Conservation (phyloP, 73 alveolate species). For the Paraurostyla sp. region DNA sequence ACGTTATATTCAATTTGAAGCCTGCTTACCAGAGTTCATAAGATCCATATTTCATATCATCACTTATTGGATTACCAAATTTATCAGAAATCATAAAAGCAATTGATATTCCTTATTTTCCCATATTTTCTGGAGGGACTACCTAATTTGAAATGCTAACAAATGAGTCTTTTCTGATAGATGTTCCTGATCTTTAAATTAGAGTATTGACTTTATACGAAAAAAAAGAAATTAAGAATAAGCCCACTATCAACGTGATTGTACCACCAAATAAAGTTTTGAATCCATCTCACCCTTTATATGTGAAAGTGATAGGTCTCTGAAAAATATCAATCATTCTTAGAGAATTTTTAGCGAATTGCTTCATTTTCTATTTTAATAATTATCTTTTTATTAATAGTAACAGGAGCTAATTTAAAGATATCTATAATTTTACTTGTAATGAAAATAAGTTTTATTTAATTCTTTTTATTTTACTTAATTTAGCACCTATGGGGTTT, state of each 20-base stretch:
- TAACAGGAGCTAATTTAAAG: no score
- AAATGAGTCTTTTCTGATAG: background rate
- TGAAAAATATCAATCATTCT: background rate
- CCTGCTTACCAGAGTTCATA: background rate
- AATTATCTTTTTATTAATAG: no score
- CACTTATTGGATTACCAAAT: background rate
- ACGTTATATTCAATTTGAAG: background rate
- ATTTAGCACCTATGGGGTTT: no score
- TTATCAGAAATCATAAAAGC: slow-evolving; percentile 4
- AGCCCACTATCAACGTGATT: background rate
- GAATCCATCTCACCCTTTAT: background rate
- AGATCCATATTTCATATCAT: background rate
- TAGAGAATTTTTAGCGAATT: background rate
- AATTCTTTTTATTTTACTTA: no score
- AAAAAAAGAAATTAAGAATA: background rate
- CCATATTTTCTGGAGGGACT: background rate
- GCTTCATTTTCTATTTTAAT: background rate
- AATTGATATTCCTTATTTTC: background rate
- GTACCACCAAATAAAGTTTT: background rate
- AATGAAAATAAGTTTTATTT: no score
- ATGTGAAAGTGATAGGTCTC: background rate
- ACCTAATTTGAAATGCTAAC: background rate
- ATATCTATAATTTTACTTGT: no score
- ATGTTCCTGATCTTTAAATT: background rate
- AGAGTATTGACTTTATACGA: background rate